Evolutionary conservation across 169 alveolate species (phyloP).

Genomic region (Cytauxzoon felis): DNA sequence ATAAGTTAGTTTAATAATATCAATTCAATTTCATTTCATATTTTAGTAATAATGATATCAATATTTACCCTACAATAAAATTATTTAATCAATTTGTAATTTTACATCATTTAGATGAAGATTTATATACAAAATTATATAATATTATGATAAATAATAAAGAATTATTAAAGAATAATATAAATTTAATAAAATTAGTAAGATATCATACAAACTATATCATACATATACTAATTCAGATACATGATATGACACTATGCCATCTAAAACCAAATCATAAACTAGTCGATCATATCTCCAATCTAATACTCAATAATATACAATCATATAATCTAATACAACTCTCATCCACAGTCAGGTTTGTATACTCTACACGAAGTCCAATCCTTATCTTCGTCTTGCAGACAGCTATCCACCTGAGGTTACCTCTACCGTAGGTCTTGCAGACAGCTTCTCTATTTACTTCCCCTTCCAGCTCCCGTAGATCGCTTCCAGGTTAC

Average conservation of each 20-base stretch:
- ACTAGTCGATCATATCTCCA: constrained; percentile 22
- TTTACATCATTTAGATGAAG: constrained; percentile 28
- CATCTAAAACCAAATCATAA: constrained; percentile 13
- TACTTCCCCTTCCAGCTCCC: too few species aligned
- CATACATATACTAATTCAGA: neutral
- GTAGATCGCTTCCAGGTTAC: too few species aligned
- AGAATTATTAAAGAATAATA: constrained; percentile 33
- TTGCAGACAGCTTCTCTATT: too few species aligned
- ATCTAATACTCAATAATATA: neutral
- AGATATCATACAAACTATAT: neutral
- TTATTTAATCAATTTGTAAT: neutral
- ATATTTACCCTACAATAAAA: neutral
- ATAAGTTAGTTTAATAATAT: too few species aligned
- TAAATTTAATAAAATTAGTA: constrained; percentile 24
- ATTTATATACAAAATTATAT: constrained; percentile 10
- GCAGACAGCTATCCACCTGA: too few species aligned
- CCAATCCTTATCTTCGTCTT: too few species aligned
- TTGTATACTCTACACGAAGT: too few species aligned
- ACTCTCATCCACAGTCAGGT: constrained; percentile 14
- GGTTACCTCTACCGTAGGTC: too few species aligned
- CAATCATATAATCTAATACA: neutral
- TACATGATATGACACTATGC: neutral
- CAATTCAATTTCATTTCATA: too few species aligned
- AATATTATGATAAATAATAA: constrained; percentile 15
- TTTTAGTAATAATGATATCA: neutral